phyloP scores from a whole-genome alignment of 2,329 filamentous ascomycete genomes.

The Periconia macrospinosa region DNA sequence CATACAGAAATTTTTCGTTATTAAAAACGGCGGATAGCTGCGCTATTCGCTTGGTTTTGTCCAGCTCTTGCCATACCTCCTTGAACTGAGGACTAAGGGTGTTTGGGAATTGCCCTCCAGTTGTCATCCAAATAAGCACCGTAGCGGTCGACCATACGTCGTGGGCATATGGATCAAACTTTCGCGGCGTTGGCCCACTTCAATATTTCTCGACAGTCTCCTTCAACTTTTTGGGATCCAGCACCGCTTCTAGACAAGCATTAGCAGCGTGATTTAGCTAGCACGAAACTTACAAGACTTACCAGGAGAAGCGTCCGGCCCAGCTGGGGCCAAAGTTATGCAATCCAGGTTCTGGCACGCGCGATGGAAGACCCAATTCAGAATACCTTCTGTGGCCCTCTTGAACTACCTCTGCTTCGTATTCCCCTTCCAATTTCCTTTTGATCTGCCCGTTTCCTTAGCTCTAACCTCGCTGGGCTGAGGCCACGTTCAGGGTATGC shows the following conservation, averaged over 20 bases:
- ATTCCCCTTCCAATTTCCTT: constrained; percentile 2
- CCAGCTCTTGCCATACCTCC: not conserved
- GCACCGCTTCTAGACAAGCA: not conserved
- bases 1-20: not conserved
- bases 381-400: not conserved
- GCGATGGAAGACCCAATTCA: not conserved
- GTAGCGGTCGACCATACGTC: constrained; percentile 1
- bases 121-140: not conserved
- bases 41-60: not conserved
- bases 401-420: constrained; percentile 2
- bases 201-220: not conserved
- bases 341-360: not conserved
- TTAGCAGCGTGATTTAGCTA: not conserved
- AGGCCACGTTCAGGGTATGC: too few species aligned
- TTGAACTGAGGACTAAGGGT: not conserved
- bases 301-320: not conserved
- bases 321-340: not conserved
- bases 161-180: not conserved
- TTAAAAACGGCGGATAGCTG: not conserved
- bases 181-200: not conserved
- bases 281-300: not conserved
- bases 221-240: not conserved
- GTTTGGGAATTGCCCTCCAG: not conserved
- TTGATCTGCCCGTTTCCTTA: not conserved
- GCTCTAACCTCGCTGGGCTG: too few species aligned